Conservation (phyloP, 345 rosid species). For the Syzygium oleosum region DNA sequence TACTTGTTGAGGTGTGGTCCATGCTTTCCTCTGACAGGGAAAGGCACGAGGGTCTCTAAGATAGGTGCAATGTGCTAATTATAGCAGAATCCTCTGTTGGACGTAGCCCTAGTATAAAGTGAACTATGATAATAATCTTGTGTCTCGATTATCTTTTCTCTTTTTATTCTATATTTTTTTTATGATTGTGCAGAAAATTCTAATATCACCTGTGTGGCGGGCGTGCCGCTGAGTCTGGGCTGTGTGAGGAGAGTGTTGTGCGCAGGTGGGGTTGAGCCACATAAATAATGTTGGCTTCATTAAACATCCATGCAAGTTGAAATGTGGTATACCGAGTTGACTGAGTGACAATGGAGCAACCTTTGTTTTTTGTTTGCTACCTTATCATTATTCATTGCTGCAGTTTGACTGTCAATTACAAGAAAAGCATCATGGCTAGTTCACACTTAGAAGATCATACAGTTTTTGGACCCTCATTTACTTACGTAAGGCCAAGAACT, state of each 20-base stretch:
- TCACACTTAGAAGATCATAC: neutral
- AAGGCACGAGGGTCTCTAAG: too few species aligned
- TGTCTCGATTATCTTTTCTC: too few species aligned
- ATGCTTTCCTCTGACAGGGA: too few species aligned
- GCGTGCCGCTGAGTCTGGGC: neutral
- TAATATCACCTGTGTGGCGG: too few species aligned
- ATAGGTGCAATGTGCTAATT: too few species aligned
- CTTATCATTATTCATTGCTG: neutral
- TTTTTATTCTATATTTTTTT: too few species aligned
- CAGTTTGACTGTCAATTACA: neutral
- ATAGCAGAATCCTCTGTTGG: too few species aligned
- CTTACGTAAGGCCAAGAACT: too few species aligned
- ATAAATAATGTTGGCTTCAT: neutral
- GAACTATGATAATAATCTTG: too few species aligned
- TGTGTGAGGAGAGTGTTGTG: neutral
- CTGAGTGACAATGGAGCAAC: neutral
- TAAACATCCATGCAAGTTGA: neutral
- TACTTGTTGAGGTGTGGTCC: neutral
- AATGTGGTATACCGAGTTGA: neutral
- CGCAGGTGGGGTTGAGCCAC: neutral
- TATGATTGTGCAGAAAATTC: too few species aligned
- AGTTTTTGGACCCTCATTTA: neutral
- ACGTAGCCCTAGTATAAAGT: too few species aligned
- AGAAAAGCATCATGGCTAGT: neutral
- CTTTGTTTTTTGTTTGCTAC: neutral